Evolutionary conservation across 1,284 basidiomycete species (phyloP), one percentile per base, ranked within the genome.

Genomic region (Anthracocystis walkeri): DNA sequence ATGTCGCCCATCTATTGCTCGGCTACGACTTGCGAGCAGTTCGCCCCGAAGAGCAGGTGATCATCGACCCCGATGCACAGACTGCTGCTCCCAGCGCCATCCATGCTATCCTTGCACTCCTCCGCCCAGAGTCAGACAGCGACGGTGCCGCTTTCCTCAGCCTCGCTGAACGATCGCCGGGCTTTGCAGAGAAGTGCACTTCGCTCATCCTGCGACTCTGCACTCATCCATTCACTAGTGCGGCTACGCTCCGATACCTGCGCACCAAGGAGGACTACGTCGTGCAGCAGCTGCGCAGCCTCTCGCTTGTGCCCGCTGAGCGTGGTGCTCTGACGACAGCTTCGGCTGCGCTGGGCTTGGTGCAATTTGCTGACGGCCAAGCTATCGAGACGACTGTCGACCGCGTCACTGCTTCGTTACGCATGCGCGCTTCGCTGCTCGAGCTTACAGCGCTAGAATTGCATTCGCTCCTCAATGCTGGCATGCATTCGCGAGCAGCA

Each of bases 221-320:
- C 86, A 89, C 91, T 7, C 93, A 97, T 83, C 89, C 92, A 1
- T 89, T 90, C 51, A 97, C 95, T 0, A 93, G 92, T 7, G 90
- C 91, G 27, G 89, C 92, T 41, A 91, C 91, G 12, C 91, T 94
- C 86, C 90, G 94, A 0, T 98, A 97, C 84, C 88, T 98, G 45
- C 91, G 94, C 44, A 93, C 92, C 3, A 89, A 91, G 23, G 93
- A 95, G 85, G 91, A 95, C 80, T 98, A 95, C 87, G 94, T 96
- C 77, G 90, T 90, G 1, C 89, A 91, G 7, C 95, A 97, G 84
- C 89, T 97, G 21, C 89, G 90, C 3, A 89, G 88, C 21, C 88
- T 95, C 20, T 91, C 93, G 29, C 78, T 83, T 20, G 70, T 44
- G 52, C 85, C 66, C 45, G 75, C 70, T 31, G 72, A 79, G 23